Evolutionary conservation across 1,284 basidiomycete species (phyloP).

Genomic region (Tausonia pullulans): DNA sequence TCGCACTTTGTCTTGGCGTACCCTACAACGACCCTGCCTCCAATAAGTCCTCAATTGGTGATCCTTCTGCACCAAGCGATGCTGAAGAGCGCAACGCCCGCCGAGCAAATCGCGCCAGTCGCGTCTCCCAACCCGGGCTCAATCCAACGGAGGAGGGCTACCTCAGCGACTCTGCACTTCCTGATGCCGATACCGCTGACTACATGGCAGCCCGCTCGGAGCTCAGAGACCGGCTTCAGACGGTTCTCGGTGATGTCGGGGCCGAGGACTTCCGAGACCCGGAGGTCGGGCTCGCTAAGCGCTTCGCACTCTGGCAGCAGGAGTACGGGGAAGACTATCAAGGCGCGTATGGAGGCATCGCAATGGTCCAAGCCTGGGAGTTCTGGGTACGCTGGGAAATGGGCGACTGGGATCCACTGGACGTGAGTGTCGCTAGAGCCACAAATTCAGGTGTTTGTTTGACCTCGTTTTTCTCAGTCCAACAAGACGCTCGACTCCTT

Average conservation of each 20-base stretch:
- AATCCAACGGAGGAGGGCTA: slow-evolving; percentile 41
- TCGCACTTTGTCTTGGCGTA: slow-evolving; percentile 59
- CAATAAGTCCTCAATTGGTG: background rate
- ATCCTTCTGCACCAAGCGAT: background rate
- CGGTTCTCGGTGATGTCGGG: slow-evolving; percentile 64
- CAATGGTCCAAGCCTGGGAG: slow-evolving; percentile 85
- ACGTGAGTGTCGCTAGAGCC: slow-evolving; percentile 41
- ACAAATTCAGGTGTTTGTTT: background rate
- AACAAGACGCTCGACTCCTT: slow-evolving; percentile 60
- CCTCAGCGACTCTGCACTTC: slow-evolving; percentile 69
- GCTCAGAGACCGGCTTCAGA: slow-evolving; percentile 44
- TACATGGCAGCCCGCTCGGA: slow-evolving; percentile 53
- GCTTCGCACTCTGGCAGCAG: slow-evolving; percentile 70
- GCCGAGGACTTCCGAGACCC: slow-evolving; percentile 78
- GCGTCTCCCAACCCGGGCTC: slow-evolving; percentile 26
- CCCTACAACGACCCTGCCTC: slow-evolving; percentile 19
- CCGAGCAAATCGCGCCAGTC: slow-evolving; percentile 10
- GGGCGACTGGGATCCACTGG: slow-evolving; percentile 74
- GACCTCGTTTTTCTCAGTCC: slow-evolving; percentile 37
- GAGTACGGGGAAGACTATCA: slow-evolving; percentile 66
- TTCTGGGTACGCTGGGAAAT: slow-evolving; percentile 85
- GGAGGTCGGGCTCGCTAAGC: slow-evolving; percentile 48
- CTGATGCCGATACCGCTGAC: slow-evolving; percentile 52
- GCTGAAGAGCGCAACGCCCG: slow-evolving; percentile 53
- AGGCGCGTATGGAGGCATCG: slow-evolving; percentile 80